phyloP scores from a whole-genome alignment of 495 filamentous ascomycete genomes.

The Ramalina intermedia region DNA sequence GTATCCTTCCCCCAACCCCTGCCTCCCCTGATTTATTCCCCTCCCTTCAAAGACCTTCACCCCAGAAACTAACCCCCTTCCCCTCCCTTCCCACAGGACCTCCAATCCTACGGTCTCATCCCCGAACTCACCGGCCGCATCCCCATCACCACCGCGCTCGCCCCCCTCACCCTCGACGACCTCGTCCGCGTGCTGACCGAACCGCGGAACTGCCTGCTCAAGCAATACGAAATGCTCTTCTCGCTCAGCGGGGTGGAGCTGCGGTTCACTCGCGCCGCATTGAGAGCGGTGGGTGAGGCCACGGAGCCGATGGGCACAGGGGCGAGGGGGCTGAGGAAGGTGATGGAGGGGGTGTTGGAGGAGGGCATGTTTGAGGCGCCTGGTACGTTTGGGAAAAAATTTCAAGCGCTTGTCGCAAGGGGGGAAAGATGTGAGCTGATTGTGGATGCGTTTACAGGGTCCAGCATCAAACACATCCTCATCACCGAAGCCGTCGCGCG shows the following conservation, averaged over 20 bases:
- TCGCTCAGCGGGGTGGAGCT: conserved; percentile 70
- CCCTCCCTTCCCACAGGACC: conserved; percentile 28
- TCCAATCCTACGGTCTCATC: conserved; percentile 87
- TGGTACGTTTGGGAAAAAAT: too few species aligned
- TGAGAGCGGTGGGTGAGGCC: conserved; percentile 62
- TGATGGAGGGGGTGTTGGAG: conserved; percentile 72
- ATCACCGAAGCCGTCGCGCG: conserved; percentile 62
- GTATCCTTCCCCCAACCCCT: too few species aligned
- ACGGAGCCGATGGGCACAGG: conserved; percentile 71
- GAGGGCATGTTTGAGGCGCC: conserved; percentile 91
- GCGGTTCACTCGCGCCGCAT: conserved; percentile 63
- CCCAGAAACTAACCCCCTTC: too few species aligned
- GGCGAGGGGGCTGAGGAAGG: conserved; percentile 72
- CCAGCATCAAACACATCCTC: conserved; percentile 52
- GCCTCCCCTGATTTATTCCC: too few species aligned
- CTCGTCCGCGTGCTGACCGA: conserved; percentile 83
- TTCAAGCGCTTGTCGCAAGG: too few species aligned
- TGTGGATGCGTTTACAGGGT: conserved; percentile 21
- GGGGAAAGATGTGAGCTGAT: too few species aligned
- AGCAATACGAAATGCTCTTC: conserved; percentile 78
- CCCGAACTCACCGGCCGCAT: conserved; percentile 88
- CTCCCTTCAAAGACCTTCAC: too few species aligned
- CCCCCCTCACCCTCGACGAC: conserved; percentile 61
- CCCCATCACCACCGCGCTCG: conserved; percentile 72
- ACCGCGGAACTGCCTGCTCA: conserved; percentile 71